These are phyloP conservation scores for Verruconis gallopava DNA, from an alignment of 2,329 filamentous ascomycete species.

Conservation along the genomic window DNA sequence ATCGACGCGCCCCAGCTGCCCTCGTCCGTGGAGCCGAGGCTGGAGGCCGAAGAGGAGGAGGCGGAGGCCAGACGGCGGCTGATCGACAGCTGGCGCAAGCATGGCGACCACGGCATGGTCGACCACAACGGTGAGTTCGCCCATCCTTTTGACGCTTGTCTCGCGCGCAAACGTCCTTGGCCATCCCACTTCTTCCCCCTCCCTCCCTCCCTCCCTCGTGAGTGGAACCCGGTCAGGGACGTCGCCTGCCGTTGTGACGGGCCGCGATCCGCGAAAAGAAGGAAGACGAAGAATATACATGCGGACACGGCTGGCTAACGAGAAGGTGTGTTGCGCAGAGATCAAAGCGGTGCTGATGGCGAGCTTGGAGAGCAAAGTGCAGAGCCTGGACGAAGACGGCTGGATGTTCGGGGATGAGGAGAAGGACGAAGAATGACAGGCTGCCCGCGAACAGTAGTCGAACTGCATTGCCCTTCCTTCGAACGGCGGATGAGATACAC, in stretches of 20 bases:
- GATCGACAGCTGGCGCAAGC: background rate
- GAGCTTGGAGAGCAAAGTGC: conserved; percentile 3
- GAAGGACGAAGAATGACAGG: background rate
- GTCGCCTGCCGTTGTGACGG: background rate
- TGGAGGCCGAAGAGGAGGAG: background rate
- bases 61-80: background rate
- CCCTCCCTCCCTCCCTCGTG: too few species aligned
- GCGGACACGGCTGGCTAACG: background rate
- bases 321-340: background rate
- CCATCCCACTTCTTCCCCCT: too few species aligned
- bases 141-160: background rate
- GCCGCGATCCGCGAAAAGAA: background rate
- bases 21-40: background rate
- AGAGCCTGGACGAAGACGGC: conserved; percentile 58
- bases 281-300: background rate
- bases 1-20: background rate
- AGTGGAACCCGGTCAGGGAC: background rate
- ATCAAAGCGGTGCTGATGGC: conserved; percentile 1
- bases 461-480: too few species aligned
- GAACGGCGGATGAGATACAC: too few species aligned
- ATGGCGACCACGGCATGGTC: background rate
- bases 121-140: background rate
- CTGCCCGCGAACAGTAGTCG: background rate
- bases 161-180: too few species aligned
- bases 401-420: conserved; percentile 77